Evolutionary conservation across 257 asterid species (phyloP).

Genomic region (Primulina tabacum): DNA sequence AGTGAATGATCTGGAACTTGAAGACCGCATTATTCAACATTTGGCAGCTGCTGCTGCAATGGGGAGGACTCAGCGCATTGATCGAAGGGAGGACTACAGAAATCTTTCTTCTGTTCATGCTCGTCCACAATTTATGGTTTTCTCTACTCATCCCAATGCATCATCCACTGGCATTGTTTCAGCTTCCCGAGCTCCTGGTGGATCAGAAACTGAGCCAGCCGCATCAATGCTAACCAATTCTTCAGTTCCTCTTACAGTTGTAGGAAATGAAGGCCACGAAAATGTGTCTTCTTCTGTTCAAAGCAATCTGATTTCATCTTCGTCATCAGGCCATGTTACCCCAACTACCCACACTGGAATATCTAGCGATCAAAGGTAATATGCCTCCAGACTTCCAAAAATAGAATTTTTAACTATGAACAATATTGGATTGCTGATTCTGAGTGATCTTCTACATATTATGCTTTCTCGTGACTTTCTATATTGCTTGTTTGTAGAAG

Average conservation of each 20-base stretch:
- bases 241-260: slow-evolving; percentile 20
- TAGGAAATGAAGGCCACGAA: slow-evolving; percentile 32
- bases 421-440: not conserved
- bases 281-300: slow-evolving; percentile 30
- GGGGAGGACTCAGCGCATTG: slow-evolving; percentile 68
- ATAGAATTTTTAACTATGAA: not conserved
- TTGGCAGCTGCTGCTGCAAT: slow-evolving; percentile 92
- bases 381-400: slow-evolving; percentile 19
- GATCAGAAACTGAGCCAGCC: no score
- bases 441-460: not conserved
- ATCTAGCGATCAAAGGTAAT: slow-evolving; percentile 51
- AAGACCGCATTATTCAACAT: slow-evolving; percentile 87
- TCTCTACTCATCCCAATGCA: slow-evolving; percentile 51
- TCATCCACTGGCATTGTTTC: slow-evolving; percentile 42
- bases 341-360: slow-evolving; percentile 33
- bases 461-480: slow-evolving; percentile 16
- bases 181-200: no score
- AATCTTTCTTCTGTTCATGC: slow-evolving; percentile 51
- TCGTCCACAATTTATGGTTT: slow-evolving; percentile 51
- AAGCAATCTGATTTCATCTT: slow-evolving; percentile 41
- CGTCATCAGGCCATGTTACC: slow-evolving; percentile 50
- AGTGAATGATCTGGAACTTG: slow-evolving; percentile 62
- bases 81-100: slow-evolving; percentile 66
- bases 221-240: no score
- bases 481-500: slow-evolving; percentile 36